A percentile compares a stretch with the other conserved stretches of the same genome.
These are phyloP conservation scores for Corylus americana DNA, from an alignment of 306 rosid genomes.

Conservation along the genomic window DNA sequence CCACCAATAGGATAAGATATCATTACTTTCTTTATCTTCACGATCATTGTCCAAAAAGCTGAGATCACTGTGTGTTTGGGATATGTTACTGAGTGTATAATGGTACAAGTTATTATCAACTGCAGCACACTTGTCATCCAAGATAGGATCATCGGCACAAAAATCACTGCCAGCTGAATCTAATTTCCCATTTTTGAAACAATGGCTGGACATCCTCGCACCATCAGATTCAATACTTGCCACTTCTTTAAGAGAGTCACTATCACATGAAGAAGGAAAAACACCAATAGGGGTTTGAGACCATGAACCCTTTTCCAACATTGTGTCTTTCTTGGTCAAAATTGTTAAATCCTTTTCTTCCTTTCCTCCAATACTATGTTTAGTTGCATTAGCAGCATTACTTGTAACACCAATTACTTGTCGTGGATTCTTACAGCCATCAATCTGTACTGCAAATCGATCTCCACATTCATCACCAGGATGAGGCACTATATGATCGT, in stretches of 20 bases:
- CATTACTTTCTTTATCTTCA: conserved; percentile 34
- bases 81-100: conserved; percentile 50
- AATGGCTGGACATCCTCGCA: conserved; percentile 41
- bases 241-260: conserved; percentile 47
- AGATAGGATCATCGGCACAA: conserved; percentile 49
- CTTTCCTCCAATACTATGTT: conserved; percentile 32
- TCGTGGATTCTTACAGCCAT: conserved; percentile 40
- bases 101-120: conserved; percentile 48
- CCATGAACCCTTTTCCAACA: conserved; percentile 70
- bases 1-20: conserved; percentile 57
- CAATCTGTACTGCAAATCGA: conserved; percentile 35
- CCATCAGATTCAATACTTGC: conserved; percentile 39
- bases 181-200: conserved; percentile 46
- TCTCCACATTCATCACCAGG: conserved; percentile 36
- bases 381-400: conserved; percentile 36
- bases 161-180: conserved; percentile 49
- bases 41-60: conserved; percentile 64
- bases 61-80: conserved; percentile 64
- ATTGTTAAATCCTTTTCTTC: conserved; percentile 36
- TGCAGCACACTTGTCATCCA: conserved; percentile 56
- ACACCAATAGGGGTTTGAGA: conserved; percentile 49
- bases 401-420: conserved; percentile 30
- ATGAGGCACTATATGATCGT: conserved; percentile 57
- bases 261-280: conserved; percentile 49
- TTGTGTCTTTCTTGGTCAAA: conserved; percentile 35